Base-by-base conservation (phyloP, 257 asterid species). In the Solanum piurae region DNA sequence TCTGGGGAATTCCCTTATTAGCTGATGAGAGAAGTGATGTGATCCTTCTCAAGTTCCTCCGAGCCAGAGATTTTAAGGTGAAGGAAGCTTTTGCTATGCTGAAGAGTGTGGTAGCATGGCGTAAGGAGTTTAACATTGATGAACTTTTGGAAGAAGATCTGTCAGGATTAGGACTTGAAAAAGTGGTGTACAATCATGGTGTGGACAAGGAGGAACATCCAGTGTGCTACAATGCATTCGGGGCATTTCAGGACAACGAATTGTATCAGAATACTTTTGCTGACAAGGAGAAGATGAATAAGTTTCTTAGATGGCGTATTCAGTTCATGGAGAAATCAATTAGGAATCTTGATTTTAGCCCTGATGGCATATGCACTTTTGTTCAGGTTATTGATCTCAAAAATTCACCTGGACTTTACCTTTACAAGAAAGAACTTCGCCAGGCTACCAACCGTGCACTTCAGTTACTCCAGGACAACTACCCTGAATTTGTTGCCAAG, bases 401-500 rank as follows among this genome's bases (percentile, higher is more conserved):
- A 90, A 94, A 95, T 73, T 91, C 95, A 4, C 97, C 98, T 44
- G 98, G 96, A 2, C 76, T 93, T 16, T 89, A 92, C 88, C 87
- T 93, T 88, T 90, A 89, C 91, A 94, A 94, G 94, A 94, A 91
- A 88, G 98, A 95, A 40, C 88, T 95, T 58, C 86, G 95, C 6
- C 95, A 94, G 79, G 95, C 98, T 12, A 93, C 95, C 46, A 95
- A 92, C 62, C 95, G 93, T 87, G 97, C 97, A 76, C 94, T 95
- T 40, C 98, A 94, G n/a, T 84, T 94, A 89, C 95, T 95, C 83
- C 98, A 95, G 93, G 98, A 95, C 60, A 94, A 95, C 71, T 95
- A 95, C 40, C 98, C 98, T 37, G 98, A 95, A 89, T 94, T 93
- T 73, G 96, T 94, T 72, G 97, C 97, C 86, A 95, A 91, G 90